A percentile compares a stretch with the other conserved stretches of the same genome.
phyloP scores from a whole-genome alignment of 768 basidiomycete genomes.

The Hygrocybe punicea region DNA sequence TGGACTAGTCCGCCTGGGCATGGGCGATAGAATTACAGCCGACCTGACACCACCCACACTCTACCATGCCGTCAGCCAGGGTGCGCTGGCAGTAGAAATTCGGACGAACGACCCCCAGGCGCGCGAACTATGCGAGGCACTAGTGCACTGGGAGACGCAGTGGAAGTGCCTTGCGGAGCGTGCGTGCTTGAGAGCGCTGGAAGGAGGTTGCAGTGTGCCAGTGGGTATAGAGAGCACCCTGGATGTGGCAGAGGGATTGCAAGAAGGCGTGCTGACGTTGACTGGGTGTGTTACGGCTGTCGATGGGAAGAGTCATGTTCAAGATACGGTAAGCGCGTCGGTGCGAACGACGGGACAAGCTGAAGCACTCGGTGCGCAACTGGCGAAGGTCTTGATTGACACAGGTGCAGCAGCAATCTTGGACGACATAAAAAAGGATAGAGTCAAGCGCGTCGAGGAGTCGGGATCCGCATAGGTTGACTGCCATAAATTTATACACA shows the following conservation, averaged over 20 bases:
- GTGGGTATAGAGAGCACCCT: slow-evolving; percentile 73
- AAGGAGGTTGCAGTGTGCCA: slow-evolving; percentile 97
- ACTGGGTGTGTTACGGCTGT: slow-evolving; percentile 84
- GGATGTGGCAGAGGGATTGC: slow-evolving; percentile 25
- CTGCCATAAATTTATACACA: neutral
- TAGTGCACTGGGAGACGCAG: slow-evolving; percentile 75
- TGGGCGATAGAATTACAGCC: slow-evolving; percentile 69
- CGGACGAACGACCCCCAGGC: slow-evolving; percentile 61
- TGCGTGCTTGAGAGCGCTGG: slow-evolving; percentile 80
- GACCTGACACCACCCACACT: slow-evolving; percentile 72
- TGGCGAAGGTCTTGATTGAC: slow-evolving; percentile 64
- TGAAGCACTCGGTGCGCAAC: slow-evolving; percentile 60
- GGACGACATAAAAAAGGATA: slow-evolving; percentile 75
- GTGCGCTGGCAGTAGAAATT: slow-evolving; percentile 86
- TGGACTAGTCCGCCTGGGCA: slow-evolving; percentile 78
- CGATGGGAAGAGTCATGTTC: slow-evolving; percentile 68
- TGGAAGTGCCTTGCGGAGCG: slow-evolving; percentile 83
- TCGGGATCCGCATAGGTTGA: slow-evolving; percentile 35
- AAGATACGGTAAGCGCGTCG: slow-evolving; percentile 52
- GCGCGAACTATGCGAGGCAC: slow-evolving; percentile 55
- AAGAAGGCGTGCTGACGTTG: slow-evolving; percentile 50
- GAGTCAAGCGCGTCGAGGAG: slow-evolving; percentile 44
- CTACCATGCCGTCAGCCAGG: slow-evolving; percentile 91
- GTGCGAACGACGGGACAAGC: slow-evolving; percentile 58
- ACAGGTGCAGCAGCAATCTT: slow-evolving; percentile 76